phyloP scores from a whole-genome alignment of 768 basidiomycete species.

The Coprinopsis strossmayeri region DNA sequence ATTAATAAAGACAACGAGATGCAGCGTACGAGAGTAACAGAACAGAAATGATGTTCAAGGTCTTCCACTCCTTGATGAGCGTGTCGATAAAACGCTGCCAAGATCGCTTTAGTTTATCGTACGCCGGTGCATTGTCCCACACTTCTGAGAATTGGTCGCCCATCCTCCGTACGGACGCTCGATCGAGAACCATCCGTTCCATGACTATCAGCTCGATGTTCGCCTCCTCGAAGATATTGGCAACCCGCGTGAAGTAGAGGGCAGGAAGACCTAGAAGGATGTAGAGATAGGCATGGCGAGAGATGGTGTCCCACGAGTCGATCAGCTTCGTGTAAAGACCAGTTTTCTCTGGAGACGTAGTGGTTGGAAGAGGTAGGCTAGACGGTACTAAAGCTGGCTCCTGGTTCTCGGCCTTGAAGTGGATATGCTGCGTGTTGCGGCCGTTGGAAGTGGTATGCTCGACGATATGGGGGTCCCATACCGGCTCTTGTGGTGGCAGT shows the following conservation, averaged over 20 bases:
- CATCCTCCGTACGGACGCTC: neutral
- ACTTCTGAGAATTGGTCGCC: neutral
- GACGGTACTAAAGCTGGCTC: neutral
- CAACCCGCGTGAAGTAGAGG: constrained; percentile 13
- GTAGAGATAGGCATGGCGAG: constrained; percentile 7
- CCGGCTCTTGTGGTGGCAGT: no score
- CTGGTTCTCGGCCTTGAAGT: no score
- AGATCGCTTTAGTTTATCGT: constrained; percentile 14
- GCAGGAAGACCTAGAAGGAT: constrained; percentile 10
- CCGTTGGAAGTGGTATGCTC: no score
- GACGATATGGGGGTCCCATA: no score
- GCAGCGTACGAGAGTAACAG: constrained; percentile 24
- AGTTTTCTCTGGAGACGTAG: neutral
- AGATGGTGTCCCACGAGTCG: neutral
- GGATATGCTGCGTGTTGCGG: no score
- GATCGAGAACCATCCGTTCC: constrained; percentile 6
- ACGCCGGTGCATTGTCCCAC: neutral
- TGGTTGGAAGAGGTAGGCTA: neutral
- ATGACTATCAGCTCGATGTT: constrained; percentile 1
- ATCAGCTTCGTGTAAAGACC: neutral
- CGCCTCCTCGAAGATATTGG: constrained; percentile 10
- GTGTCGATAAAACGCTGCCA: constrained; percentile 27
- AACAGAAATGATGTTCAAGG: constrained; percentile 28
- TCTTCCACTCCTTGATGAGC: constrained; percentile 29
- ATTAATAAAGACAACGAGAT: neutral